Evolutionary conservation across 345 rosid genomes (phyloP).

Genomic region (Eucalyptus polyanthemos): DNA sequence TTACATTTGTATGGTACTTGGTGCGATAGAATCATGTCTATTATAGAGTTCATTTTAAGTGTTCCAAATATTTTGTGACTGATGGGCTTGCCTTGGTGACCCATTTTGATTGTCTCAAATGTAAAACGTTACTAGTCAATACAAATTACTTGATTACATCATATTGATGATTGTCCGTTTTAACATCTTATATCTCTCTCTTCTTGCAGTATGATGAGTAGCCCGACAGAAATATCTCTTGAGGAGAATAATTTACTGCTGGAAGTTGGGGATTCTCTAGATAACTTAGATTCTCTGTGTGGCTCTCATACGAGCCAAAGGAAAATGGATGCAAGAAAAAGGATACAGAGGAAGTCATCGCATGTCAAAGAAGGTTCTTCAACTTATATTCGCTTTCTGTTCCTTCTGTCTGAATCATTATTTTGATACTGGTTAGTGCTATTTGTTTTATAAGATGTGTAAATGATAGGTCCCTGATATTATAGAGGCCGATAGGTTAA

Average conservation of each 20-base stretch:
- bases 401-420: neutral
- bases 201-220: conserved; percentile 26
- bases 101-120: neutral
- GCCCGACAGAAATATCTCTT: conserved; percentile 5
- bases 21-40: neutral
- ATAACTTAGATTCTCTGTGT: conserved; percentile 5
- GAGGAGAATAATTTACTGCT: neutral
- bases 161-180: neutral
- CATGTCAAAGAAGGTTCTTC: conserved; percentile 26
- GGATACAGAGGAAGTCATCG: conserved; percentile 11
- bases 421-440: neutral
- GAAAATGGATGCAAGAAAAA: conserved; percentile 43
- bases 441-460: neutral
- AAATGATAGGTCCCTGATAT: neutral
- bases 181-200: neutral
- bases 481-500: neutral
- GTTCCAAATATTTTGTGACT: neutral
- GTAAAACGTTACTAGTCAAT: neutral
- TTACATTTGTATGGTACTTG: neutral
- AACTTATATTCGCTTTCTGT: neutral
- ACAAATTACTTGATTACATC: neutral
- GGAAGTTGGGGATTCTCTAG: neutral
- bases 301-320: conserved; percentile 6
- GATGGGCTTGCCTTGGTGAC: neutral
- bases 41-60: neutral